A percentile compares a stretch with the other conserved stretches of the same genome.
These are phyloP conservation scores for Cymodocea nodosa DNA, from an alignment of 116 monocot genomes.

Conservation along the genomic window DNA sequence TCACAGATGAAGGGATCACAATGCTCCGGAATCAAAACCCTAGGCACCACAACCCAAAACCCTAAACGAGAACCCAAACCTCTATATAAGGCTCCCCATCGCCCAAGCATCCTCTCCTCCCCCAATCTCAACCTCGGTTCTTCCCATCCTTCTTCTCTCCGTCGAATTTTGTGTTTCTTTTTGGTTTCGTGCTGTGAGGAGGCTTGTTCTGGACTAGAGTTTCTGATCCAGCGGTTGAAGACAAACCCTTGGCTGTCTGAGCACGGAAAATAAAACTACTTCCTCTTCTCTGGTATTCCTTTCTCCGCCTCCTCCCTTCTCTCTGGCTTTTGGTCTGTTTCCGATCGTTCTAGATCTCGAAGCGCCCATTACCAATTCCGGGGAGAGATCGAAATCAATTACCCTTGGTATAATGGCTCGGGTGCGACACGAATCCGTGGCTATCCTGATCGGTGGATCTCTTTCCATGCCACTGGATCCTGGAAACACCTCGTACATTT, in stretches of 20 bases:
- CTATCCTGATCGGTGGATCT: slow-evolving; percentile 5
- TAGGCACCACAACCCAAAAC: not conserved
- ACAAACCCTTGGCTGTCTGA: slow-evolving; percentile 14
- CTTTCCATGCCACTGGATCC: slow-evolving; percentile 1
- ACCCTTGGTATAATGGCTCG: slow-evolving; percentile 7
- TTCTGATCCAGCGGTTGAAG: slow-evolving; percentile 11
- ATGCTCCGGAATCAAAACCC: not conserved
- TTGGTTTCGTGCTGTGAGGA: slow-evolving; percentile 8
- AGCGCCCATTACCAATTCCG: slow-evolving; percentile 7
- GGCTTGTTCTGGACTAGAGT: slow-evolving; percentile 5
- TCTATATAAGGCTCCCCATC: not conserved
- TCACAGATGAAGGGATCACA: not conserved
- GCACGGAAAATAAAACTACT: not conserved
- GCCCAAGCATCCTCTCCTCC: not conserved
- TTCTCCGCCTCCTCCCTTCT: not conserved
- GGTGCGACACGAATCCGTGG: slow-evolving; percentile 2
- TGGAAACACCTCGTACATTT: slow-evolving; percentile 4
- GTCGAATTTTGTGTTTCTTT: not conserved
- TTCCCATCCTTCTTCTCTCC: not conserved
- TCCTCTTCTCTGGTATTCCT: not conserved
- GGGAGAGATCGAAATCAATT: slow-evolving; percentile 3
- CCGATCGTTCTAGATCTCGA: not conserved
- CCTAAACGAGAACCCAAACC: not conserved
- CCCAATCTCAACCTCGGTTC: too few species aligned
- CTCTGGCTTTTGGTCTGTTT: not conserved